Evolutionary conservation across 257 asterid species (phyloP).

Genomic region (Nyctanthes arbortristis): DNA sequence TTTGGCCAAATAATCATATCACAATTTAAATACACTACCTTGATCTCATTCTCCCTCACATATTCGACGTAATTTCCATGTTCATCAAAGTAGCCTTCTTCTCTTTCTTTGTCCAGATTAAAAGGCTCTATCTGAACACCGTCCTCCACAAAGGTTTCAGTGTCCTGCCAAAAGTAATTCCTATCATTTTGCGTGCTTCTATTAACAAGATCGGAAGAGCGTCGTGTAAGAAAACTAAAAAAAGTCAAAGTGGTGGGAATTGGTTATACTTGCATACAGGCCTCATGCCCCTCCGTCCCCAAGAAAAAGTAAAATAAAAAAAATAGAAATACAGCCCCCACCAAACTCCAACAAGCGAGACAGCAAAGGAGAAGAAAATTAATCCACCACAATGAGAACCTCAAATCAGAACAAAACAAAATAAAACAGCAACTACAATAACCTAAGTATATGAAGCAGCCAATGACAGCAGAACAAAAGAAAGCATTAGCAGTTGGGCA

Average conservation of each 20-base stretch:
- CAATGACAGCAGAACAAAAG: conserved; percentile 8
- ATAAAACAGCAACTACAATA: background rate
- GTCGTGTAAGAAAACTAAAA: background rate
- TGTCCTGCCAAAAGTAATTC: conserved; percentile 57
- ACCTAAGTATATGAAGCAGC: background rate
- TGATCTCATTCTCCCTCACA: conserved; percentile 56
- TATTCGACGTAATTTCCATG: conserved; percentile 86
- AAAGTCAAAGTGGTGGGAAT: background rate
- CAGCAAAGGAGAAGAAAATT: background rate
- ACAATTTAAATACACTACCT: conserved; percentile 44
- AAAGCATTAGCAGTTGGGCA: background rate
- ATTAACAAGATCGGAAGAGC: no score
- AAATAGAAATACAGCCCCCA: no score
- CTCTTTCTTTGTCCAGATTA: conserved; percentile 84
- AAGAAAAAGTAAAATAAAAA: no score
- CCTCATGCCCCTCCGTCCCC: background rate
- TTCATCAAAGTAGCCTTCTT: conserved; percentile 95
- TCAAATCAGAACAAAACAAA: background rate
- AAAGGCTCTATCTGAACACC: conserved; percentile 79
- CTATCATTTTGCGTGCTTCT: conserved; percentile 2
- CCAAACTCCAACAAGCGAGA: background rate
- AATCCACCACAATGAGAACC: background rate
- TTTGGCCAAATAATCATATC: conserved; percentile 22
- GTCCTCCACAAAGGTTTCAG: conserved; percentile 73
- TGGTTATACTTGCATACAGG: background rate